Evolutionary conservation across 306 rosid species (phyloP).

Genomic region (Dryas drummondii): DNA sequence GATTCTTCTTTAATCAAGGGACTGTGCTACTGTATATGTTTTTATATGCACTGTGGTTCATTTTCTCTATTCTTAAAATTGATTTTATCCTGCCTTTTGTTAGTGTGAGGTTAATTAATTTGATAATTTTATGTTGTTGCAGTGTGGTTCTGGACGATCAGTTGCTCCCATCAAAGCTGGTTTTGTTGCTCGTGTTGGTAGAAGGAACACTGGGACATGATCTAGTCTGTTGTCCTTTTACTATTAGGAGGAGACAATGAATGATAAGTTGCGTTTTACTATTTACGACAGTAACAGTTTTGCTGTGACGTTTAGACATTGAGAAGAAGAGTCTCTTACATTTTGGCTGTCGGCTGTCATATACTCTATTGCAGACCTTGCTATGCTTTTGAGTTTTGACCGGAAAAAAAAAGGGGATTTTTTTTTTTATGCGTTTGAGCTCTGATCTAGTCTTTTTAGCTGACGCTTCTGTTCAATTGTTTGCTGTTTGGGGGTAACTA

Average conservation of each 20-base stretch:
- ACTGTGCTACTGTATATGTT: neutral
- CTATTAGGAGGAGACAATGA: neutral
- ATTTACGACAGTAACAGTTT: neutral
- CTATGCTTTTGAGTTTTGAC: too few species aligned
- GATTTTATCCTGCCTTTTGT: neutral
- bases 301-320: neutral
- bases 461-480: neutral
- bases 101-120: neutral
- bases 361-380: neutral
- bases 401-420: neutral
- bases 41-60: neutral
- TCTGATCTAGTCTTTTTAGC: too few species aligned
- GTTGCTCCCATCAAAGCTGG: conserved; percentile 98
- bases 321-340: neutral
- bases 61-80: neutral
- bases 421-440: neutral
- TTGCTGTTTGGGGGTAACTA: neutral
- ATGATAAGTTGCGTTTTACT: neutral
- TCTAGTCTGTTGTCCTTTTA: conserved; percentile 4
- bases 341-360: neutral
- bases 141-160: conserved; percentile 94
- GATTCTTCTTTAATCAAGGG: neutral
- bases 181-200: conserved; percentile 95
- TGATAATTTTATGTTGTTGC: conserved; percentile 25
- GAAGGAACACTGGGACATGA: conserved; percentile 76